Base-by-base conservation (phyloP, 2,329 filamentous ascomycete species). In the Huntiella moniliformis region DNA sequence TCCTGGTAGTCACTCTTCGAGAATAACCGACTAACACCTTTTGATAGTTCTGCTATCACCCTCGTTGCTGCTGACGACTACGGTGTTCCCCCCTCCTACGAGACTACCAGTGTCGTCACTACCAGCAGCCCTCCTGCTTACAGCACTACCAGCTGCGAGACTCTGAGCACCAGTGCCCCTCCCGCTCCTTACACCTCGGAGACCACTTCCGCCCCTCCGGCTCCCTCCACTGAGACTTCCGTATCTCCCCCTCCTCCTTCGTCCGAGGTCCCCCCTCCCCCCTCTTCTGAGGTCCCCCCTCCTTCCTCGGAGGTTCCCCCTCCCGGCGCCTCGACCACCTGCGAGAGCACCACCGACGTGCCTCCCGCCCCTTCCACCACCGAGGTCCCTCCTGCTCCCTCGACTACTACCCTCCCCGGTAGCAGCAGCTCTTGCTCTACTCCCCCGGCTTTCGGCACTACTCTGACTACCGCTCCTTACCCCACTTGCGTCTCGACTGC, bases 11-110 rank as follows among this genome's bases (percentile, higher is more conserved):
- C 17, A 28, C 22, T 33, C 12, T 16, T 18, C n/a, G 12, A 32
- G 3, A 6, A 36, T 16, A 3, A 43, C 12, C 17, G 10, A 39
- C 42, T 48, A 42, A 42, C 15, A 17, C 17, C 5, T 5, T 42
- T 18, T 32, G 45, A 42, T 36, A 34, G 47, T 43, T 44, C 42
- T 13, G 43, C 47, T 33, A 45, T 49, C 38, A 38, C 44, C 13
- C 22, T 33, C 5, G 18, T 34, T 15, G 22, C 22, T 28, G 40
- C 40, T 34, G 10, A 28, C 28, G 40, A 32, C 31, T 49, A 49
- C 38, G 47, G 47, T 17, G 44, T 40, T n/a, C 38, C 38, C 22
- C 44, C 44, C 13, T 13, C 38, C 3, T 46, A 46, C 10, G 38
- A 33, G 4, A 28, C 15, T 12, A 17, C 44, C 22, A 28, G 22